These are phyloP conservation scores for Leccinum disarticulatum DNA, from an alignment of 768 basidiomycete species.

Conservation along the genomic window DNA sequence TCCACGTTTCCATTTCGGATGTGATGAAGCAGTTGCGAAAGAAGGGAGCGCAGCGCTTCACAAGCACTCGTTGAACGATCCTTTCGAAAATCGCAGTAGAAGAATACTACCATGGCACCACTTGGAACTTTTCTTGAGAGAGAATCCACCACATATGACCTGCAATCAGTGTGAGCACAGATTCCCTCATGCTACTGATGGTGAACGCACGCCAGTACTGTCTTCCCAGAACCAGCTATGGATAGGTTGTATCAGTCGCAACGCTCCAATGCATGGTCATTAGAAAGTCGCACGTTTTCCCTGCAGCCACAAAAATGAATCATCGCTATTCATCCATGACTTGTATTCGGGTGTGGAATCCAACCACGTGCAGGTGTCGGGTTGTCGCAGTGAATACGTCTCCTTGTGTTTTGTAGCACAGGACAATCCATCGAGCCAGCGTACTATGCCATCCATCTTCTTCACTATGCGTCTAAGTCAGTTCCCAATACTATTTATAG, in stretches of 20 bases:
- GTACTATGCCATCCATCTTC: conserved; percentile 10
- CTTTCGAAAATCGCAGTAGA: too few relatives aligned
- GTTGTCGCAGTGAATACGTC: conserved; percentile 6
- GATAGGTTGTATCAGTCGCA: not conserved
- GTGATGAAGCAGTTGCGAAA: conserved; percentile 14
- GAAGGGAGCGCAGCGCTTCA: too few relatives aligned
- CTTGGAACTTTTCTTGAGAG: too few relatives aligned
- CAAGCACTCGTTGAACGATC: too few relatives aligned
- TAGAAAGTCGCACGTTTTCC: conserved; percentile 16
- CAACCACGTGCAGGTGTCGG: conserved; percentile 15
- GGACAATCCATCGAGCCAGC: conserved; percentile 12
- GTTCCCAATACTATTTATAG: not conserved
- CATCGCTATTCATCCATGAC: conserved; percentile 1
- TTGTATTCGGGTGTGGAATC: not conserved
- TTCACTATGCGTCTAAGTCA: not conserved
- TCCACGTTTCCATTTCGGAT: not conserved
- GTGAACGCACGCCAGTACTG: conserved; percentile 16
- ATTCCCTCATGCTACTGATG: too few relatives aligned
- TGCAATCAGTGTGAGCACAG: not conserved
- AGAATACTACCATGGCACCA: too few relatives aligned
- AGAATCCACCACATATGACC: too few relatives aligned
- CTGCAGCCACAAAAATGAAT: conserved; percentile 15
- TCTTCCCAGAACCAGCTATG: conserved; percentile 21
- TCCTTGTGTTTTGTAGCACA: conserved; percentile 15
- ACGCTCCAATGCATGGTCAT: not conserved